Conservation (phyloP, 2,329 filamentous ascomycete species). For the Hymenoscyphus salicellus region DNA sequence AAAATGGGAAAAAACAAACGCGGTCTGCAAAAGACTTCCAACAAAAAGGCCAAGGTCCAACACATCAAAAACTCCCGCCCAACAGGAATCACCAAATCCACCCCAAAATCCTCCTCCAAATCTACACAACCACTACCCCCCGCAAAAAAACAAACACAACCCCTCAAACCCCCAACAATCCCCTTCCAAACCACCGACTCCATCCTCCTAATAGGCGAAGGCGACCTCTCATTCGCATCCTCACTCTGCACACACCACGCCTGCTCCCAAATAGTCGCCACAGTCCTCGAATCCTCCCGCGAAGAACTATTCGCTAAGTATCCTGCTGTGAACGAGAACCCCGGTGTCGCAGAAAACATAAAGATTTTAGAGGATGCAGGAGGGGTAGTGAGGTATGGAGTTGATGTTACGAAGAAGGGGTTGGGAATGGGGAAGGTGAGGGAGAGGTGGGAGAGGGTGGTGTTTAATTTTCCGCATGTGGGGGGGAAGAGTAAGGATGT, state of each 20-base stretch:
- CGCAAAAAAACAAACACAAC: constrained; percentile 19
- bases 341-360: constrained; percentile 46
- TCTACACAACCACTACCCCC: background rate
- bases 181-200: constrained; percentile 65
- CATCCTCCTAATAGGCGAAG: constrained; percentile 77
- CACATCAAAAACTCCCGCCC: constrained; percentile 16
- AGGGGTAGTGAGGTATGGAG: constrained; percentile 52
- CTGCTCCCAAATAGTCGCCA: constrained; percentile 66
- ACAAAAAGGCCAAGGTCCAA: constrained; percentile 9
- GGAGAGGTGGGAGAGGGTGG: constrained; percentile 67
- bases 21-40: constrained; percentile 16
- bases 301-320: constrained; percentile 68
- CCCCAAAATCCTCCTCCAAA: constrained; percentile 9
- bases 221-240: constrained; percentile 74
- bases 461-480: constrained; percentile 97
- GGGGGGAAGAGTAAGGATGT: constrained; percentile 90
- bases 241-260: constrained; percentile 64
- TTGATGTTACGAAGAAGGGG: constrained; percentile 61
- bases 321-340: constrained; percentile 54
- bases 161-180: constrained; percentile 51
- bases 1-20: constrained; percentile 33
- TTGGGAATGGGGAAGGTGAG: constrained; percentile 25
- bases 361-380: constrained; percentile 47
- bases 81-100: constrained; percentile 14
- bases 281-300: constrained; percentile 59